phyloP scores from a whole-genome alignment of 2,329 filamentous ascomycete genomes.

The Ambrosiella cleistominuta region DNA sequence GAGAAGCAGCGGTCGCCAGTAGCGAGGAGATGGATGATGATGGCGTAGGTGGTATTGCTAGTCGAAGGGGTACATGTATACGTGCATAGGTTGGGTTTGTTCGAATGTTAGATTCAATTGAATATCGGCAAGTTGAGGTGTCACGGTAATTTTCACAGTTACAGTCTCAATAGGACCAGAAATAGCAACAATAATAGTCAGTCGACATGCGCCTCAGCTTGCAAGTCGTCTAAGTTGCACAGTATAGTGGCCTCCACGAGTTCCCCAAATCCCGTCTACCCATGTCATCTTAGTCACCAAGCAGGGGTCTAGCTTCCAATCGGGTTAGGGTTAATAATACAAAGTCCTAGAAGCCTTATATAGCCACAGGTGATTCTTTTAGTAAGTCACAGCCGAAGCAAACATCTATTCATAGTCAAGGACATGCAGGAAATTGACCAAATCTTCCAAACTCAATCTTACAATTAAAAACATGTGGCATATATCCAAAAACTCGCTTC shows the following conservation, averaged over 20 bases:
- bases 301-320: neutral
- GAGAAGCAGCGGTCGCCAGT: neutral
- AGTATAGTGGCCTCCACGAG: neutral
- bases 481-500: neutral
- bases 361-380: too few species aligned
- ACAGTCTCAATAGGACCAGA: neutral
- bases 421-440: too few species aligned
- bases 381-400: too few species aligned
- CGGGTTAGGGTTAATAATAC: neutral
- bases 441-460: neutral
- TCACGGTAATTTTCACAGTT: neutral
- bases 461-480: neutral
- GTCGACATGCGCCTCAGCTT: neutral
- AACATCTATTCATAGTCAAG: too few species aligned
- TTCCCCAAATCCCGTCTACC: neutral
- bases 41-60: neutral
- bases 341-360: too few species aligned
- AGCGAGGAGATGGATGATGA: neutral
- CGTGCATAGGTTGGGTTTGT: too few species aligned
- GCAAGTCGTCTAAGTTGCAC: neutral
- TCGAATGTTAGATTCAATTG: too few species aligned
- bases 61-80: too few species aligned
- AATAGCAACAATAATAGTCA: neutral
- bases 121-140: too few species aligned
- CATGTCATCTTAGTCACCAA: conserved; percentile 4